These are phyloP conservation scores for Brachypodium distachyon DNA, from an alignment of 202 grass and related monocot genomes.

Conservation along the genomic window DNA sequence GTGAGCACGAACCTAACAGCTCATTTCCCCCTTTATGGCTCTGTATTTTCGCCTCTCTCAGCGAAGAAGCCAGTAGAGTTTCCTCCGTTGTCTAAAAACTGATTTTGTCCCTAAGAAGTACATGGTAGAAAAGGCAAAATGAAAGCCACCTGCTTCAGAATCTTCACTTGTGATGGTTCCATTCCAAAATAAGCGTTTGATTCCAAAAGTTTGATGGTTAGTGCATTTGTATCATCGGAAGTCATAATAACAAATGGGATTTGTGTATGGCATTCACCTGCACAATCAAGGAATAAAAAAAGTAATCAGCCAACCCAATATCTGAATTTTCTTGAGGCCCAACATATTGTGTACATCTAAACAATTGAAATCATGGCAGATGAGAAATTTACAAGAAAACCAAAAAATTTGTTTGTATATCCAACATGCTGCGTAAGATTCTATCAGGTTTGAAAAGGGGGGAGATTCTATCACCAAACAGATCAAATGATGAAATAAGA, in stretches of 20 bases:
- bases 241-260: constrained; percentile 99
- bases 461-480: not conserved
- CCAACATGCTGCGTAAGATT: not conserved
- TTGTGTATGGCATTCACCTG: constrained; percentile 38
- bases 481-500: not conserved
- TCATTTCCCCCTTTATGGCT: too few species aligned
- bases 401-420: not conserved
- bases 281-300: not conserved
- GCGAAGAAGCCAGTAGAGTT: too few species aligned
- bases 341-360: not conserved
- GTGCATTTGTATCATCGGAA: constrained; percentile 86
- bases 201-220: constrained; percentile 69
- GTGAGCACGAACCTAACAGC: constrained; percentile 2
- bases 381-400: not conserved
- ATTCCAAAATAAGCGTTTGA: constrained; percentile 93
- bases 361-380: not conserved
- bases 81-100: too few species aligned
- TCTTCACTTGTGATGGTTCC: constrained; percentile 77
- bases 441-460: not conserved
- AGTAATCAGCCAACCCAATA: not conserved
- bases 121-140: not conserved
- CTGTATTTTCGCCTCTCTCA: too few species aligned
- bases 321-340: not conserved
- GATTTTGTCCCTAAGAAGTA: not conserved
- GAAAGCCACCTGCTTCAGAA: constrained; percentile 78